Percentiles rank a stretch among this genome's conserved stretches.
These are phyloP conservation scores for Austroboletus rostrupii DNA, from an alignment of 1,284 basidiomycete genomes.

Conservation along the genomic window DNA sequence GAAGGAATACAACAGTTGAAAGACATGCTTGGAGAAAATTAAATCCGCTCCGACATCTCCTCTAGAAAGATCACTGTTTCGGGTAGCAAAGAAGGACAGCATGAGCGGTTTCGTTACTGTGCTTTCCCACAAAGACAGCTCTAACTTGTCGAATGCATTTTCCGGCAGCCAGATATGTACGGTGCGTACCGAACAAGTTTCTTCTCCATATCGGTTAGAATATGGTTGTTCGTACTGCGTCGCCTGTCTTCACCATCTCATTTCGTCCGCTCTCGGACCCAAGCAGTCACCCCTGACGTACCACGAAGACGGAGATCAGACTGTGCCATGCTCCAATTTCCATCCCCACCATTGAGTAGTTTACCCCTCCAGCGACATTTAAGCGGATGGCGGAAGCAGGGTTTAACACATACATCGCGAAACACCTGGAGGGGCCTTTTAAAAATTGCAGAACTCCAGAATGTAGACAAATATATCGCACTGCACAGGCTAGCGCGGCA, in stretches of 20 bases:
- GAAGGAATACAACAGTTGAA: conserved; percentile 43
- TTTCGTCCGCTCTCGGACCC: conserved; percentile 42
- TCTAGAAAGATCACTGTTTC: conserved; percentile 39
- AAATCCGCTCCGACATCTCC: conserved; percentile 39
- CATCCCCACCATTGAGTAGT: conserved; percentile 45
- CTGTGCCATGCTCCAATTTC: conserved; percentile 48
- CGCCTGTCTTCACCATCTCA: conserved; percentile 47
- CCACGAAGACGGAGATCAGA: conserved; percentile 43
- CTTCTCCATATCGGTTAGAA: conserved; percentile 41
- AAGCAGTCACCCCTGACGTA: conserved; percentile 50
- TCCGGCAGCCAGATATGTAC: conserved; percentile 38
- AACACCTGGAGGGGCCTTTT: conserved; percentile 42
- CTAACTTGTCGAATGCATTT: conserved; percentile 4
- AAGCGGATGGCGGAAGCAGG: conserved; percentile 43
- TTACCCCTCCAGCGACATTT: conserved; percentile 42
- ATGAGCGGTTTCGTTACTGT: conserved; percentile 39
- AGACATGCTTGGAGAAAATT: conserved; percentile 48
- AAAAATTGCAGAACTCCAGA: conserved; percentile 56
- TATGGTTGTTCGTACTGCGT: conserved; percentile 55
- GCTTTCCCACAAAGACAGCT: conserved; percentile 31
- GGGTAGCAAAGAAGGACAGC: conserved; percentile 47
- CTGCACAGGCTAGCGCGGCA: conserved; percentile 15
- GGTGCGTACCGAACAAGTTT: conserved; percentile 45
- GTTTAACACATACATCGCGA: conserved; percentile 43
- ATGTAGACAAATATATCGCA: conserved; percentile 52